Conservation (phyloP, 1,139 yeast genomes). For the Pichia sp. region DNA sequence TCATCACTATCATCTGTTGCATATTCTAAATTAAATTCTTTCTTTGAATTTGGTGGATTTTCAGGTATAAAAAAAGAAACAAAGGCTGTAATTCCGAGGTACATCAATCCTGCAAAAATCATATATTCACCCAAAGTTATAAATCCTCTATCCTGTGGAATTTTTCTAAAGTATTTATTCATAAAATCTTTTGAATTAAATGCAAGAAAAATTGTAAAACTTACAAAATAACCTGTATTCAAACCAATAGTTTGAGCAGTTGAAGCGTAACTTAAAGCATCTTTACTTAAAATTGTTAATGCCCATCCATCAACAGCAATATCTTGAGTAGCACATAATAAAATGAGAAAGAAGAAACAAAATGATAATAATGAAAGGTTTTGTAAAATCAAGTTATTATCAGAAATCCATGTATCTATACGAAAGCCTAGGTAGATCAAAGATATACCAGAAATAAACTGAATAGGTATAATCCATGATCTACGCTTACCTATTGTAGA, state of each 20-base stretch:
- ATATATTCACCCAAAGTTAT: conserved; percentile 70
- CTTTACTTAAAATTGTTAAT: conserved; percentile 69
- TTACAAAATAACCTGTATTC: conserved; percentile 84
- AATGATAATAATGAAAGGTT: conserved; percentile 45
- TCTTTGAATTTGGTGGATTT: conserved; percentile 38
- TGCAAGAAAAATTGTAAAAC: conserved; percentile 86
- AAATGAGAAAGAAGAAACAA: conserved; percentile 67
- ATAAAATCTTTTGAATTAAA: conserved; percentile 90
- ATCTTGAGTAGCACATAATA: conserved; percentile 95
- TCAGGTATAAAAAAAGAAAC: conserved; percentile 56
- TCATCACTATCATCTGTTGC: conserved; percentile 5
- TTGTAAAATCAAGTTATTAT: conserved; percentile 37
- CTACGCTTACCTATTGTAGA: conserved; percentile 70
- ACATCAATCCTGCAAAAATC: conserved; percentile 69
- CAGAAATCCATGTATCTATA: conserved; percentile 48
- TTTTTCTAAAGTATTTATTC: conserved; percentile 64
- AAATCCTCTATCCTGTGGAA: conserved; percentile 58
- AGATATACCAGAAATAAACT: conserved; percentile 63
- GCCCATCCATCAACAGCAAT: conserved; percentile 99
- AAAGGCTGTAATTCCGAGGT: conserved; percentile 57
- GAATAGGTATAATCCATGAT: conserved; percentile 94
- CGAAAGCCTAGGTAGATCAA: conserved; percentile 55
- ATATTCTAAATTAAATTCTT: conserved; percentile 16
- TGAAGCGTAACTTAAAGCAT: conserved; percentile 84
- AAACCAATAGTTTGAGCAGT: conserved; percentile 96